Evolutionary conservation across 2,329 filamentous ascomycete species (phyloP), one percentile per base, ranked within the genome.

Genomic region (Ascosphaera apis): DNA sequence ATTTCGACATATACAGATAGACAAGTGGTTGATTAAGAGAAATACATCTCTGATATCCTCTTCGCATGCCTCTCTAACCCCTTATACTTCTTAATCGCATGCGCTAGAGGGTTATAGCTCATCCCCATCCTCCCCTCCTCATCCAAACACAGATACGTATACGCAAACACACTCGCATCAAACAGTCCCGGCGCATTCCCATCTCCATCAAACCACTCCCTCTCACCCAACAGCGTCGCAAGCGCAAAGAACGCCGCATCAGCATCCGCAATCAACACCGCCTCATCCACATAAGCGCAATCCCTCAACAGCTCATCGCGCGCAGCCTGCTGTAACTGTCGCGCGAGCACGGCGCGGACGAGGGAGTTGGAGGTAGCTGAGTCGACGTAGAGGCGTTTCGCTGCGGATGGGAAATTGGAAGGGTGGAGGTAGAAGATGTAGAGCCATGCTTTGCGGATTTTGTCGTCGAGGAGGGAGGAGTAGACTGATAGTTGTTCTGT

Each of bases 111-210:
- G 40, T 64, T 65, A 38, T 79, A 69, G 39, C 58, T 60, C 78
- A 79, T 84, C 1, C 56, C 60, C 43, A 82, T 47, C 2, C 47
- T 48, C 23, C n/a, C n/a, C n/a, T n/a, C n/a, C n/a, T 72, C 64
- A 40, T 78, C 71, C 36, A 91, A 56, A 36, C 95, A 61, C 35
- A 91, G 60, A 53, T 91, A 72, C 0, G 80, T 84, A 54, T 93
- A 98, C 3, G 82, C 74, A 56, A 93, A 95, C 2, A 95, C 69
- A 37, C 71, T 72, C 4, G 86, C 84, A 55, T 98, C 88, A 45
- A 95, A 86, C 16, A 86, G 49, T 0, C 73, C 71, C 0, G 86
- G 81, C 19, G 53, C 35, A 39, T 28, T 13, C 9, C 25, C 25
- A 13, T 28, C 25, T 59, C 64, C 35, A 47, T 75, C 76, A 51